phyloP scores from a whole-genome alignment of 495 filamentous ascomycete genomes.

The Tetracladium marchalianum region DNA sequence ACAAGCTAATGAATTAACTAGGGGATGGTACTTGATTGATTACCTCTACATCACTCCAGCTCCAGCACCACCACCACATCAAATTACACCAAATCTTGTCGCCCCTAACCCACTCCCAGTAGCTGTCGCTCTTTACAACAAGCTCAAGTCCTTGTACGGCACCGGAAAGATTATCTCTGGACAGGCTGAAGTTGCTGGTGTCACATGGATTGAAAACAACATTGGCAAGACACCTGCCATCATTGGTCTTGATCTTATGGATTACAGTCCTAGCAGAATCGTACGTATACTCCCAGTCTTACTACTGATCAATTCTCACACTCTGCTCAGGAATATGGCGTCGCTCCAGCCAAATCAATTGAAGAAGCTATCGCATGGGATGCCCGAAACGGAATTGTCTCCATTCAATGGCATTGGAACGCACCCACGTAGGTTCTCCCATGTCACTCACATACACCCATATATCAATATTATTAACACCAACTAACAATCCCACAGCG shows the following conservation, averaged over 20 bases:
- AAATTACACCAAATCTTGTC: constrained; percentile 22
- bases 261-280: constrained; percentile 35
- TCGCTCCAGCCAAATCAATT: constrained; percentile 23
- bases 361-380: constrained; percentile 36
- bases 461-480: too few relatives aligned
- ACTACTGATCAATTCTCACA: too few relatives aligned
- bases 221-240: constrained; percentile 37
- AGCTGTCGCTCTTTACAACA: constrained; percentile 24
- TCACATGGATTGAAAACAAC: constrained; percentile 28
- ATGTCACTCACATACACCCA: neutral
- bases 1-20: neutral
- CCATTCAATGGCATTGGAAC: constrained; percentile 37
- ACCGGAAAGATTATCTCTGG: constrained; percentile 20
- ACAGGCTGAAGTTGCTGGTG: constrained; percentile 30
- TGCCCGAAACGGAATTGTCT: constrained; percentile 31
- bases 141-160: constrained; percentile 20
- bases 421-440: too few relatives aligned
- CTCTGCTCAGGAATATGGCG: too few relatives aligned
- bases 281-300: constrained; percentile 18
- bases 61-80: constrained; percentile 25
- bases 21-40: constrained; percentile 28
- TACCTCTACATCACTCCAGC: constrained; percentile 29
- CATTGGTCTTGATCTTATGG: constrained; percentile 34
- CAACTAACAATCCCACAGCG: neutral
- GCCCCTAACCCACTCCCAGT: constrained; percentile 21